Base-by-base conservation (phyloP, 164 flowering plant genomes). In the Cinnamomum micranthum region DNA sequence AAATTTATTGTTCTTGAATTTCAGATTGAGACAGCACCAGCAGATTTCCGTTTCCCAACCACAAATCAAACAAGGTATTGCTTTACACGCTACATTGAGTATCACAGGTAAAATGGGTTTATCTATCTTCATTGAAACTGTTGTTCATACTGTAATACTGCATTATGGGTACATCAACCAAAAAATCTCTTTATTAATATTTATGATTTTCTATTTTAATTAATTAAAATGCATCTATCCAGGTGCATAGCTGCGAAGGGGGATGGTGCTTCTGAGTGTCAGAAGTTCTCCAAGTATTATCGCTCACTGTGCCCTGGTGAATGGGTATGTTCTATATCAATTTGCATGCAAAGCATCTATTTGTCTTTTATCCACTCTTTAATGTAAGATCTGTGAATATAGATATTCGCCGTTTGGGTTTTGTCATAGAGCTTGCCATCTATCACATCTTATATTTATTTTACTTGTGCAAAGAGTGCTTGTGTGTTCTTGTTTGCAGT, bases 11-110 rank as follows among this genome's bases (percentile, higher is more conserved):
- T 69, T 51, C n/a, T 33, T 70, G 52, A 35, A 65, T 74, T 84
- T 55, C 86, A 95, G 99, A 85, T 95, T 62, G 94, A 90, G 87
- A 95, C 99, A 31, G 99, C 99, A 52, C 99, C 99, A n/a, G 99
- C 87, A 50, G 99, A 95, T 87, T 92, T 86, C 72, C 98, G 99
- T 64, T 95, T 95, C 77, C 99, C 99, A 19, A 92, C 98, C 17
- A 95, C 99, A 70, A 95, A 95, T 78, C 99, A 95, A 74, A 84
- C 97, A 70, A 89, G 98, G 85, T 98, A 95, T 83, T 95, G 99
- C 87, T 93, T 93, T 76, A 92, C 99, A 62, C 89, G 99, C 73
- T 95, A 95, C 73, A 75, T 95, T 75, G 99, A 95, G 83, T 95
- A 89, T 80, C 99, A 95, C 74, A 83, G 97, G 99, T 95, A 50